phyloP scores from a whole-genome alignment of 2,329 filamentous ascomycete genomes.

The Microsporum audouinii region DNA sequence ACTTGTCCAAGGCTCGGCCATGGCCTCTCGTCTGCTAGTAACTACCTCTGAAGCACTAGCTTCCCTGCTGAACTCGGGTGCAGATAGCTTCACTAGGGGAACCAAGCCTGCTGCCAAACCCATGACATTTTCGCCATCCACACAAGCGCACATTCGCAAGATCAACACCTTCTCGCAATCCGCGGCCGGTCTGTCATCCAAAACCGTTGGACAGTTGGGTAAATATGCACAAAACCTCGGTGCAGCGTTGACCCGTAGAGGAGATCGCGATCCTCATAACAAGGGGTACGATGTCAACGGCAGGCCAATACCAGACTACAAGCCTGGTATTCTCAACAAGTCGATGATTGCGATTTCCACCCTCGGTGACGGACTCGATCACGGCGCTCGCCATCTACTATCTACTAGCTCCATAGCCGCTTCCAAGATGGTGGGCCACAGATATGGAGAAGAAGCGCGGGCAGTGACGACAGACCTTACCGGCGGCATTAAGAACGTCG shows the following conservation, averaged over 20 bases:
- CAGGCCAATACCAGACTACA: constrained; percentile 53
- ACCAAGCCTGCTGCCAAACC: constrained; percentile 68
- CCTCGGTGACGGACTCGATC: constrained; percentile 83
- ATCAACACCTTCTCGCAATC: constrained; percentile 76
- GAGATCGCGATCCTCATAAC: constrained; percentile 39
- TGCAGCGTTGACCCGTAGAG: constrained; percentile 58
- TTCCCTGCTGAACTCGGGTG: constrained; percentile 63
- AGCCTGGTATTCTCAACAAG: constrained; percentile 89
- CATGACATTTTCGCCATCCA: constrained; percentile 74
- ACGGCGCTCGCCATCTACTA: constrained; percentile 69
- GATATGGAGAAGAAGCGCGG: constrained; percentile 77
- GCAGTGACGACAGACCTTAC: constrained; percentile 63
- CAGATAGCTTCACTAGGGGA: constrained; percentile 68
- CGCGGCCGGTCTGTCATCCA: constrained; percentile 68
- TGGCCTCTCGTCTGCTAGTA: constrained; percentile 82
- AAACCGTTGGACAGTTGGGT: constrained; percentile 74
- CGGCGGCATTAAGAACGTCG: constrained; percentile 88
- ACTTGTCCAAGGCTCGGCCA: constrained; percentile 74
- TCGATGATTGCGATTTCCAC: constrained; percentile 93
- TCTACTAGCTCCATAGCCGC: constrained; percentile 65
- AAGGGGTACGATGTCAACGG: constrained; percentile 61
- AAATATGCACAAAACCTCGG: constrained; percentile 84
- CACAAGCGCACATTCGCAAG: constrained; percentile 74
- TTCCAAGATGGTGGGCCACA: constrained; percentile 75
- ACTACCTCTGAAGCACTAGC: constrained; percentile 72